phyloP scores from a whole-genome alignment of 2,329 filamentous ascomycete species.

The Alternaria longipes region DNA sequence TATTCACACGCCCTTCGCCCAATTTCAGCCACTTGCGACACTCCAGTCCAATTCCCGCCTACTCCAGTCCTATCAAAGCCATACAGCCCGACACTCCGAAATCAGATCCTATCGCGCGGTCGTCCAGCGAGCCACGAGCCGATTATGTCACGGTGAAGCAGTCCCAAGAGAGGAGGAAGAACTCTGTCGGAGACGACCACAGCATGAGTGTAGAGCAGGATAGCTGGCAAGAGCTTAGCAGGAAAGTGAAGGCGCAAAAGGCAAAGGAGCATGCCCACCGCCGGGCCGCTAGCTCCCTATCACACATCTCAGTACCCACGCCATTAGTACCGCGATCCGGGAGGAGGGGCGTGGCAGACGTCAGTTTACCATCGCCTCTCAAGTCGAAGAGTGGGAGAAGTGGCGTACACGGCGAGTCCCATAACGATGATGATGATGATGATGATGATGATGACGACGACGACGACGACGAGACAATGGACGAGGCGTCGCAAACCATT shows the following conservation, averaged over 20 bases:
- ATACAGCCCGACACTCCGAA: conserved; percentile 27
- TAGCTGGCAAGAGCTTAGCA: conserved; percentile 43
- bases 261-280: conserved; percentile 33
- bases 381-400: conserved; percentile 12
- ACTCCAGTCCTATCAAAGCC: conserved; percentile 53
- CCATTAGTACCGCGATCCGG: conserved; percentile 21
- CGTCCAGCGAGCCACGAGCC: conserved; percentile 54
- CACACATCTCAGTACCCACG: conserved; percentile 40
- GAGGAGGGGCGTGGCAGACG: conserved; percentile 28
- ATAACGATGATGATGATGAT: conserved; percentile 32
- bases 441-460: conserved; percentile 35
- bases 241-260: conserved; percentile 28
- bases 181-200: conserved; percentile 24
- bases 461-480: conserved; percentile 35
- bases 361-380: conserved; percentile 40
- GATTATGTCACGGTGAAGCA: conserved; percentile 57
- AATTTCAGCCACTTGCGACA: conserved; percentile 48
- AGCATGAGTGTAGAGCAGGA: conserved; percentile 31
- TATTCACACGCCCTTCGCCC: conserved; percentile 58
- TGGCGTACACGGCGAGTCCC: conserved; percentile 14
- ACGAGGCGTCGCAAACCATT: conserved; percentile 28
- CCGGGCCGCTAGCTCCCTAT: conserved; percentile 34
- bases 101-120: conserved; percentile 36
- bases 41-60: conserved; percentile 49
- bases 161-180: conserved; percentile 53